Base-by-base conservation (phyloP, 2,329 filamentous ascomycete genomes). In the Aspergillus texensis region DNA sequence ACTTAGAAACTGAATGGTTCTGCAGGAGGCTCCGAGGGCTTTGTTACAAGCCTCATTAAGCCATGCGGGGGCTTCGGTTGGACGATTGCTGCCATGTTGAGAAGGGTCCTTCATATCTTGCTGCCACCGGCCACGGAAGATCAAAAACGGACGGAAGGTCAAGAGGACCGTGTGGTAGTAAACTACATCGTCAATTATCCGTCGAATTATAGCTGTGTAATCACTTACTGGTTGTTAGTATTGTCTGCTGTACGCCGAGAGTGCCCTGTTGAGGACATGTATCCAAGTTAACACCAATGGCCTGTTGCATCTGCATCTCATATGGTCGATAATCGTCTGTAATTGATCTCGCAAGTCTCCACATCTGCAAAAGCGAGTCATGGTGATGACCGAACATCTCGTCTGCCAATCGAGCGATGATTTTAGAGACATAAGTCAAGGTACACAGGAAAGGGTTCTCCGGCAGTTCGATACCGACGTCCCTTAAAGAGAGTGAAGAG, bases 61-160 rank as follows among this genome's bases (percentile, higher is more conserved):
- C 80, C 80, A 82, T 12, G 69, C 59, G 12, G 76, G 76, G 1
- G 72, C 72, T 36, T 72, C 70, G 3, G 67, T 69, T 5, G 70
- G 66, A 24, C 67, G 68, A 62, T 70, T 71, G 5, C 60, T 41
- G 3, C 34, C 34, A 3, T 64, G 61, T 2, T 63, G 66, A 6
- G 65, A 56, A 16, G 66, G 41, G 6, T 61, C 32, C 61, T 69
- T 70, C 62, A 62, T 68, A 39, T 80, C 76, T 10, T 76, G 72
- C 56, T 74, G 77, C 67, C 79, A 72, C 61, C 81, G 79, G 4
- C 79, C 79, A 21, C 80, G 74, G 26, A 82, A 75, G 10, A 82
- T 79, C 30, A 82, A 61, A 60, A 82, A 82, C 5, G 81, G 80
- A 0, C 80, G 75, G 58, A 81, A 82, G 0, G 79, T 81, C 8